Evolutionary conservation across 2,329 filamentous ascomycete genomes (phyloP).

Genomic region (Neofusicoccum kwambonambiense): DNA sequence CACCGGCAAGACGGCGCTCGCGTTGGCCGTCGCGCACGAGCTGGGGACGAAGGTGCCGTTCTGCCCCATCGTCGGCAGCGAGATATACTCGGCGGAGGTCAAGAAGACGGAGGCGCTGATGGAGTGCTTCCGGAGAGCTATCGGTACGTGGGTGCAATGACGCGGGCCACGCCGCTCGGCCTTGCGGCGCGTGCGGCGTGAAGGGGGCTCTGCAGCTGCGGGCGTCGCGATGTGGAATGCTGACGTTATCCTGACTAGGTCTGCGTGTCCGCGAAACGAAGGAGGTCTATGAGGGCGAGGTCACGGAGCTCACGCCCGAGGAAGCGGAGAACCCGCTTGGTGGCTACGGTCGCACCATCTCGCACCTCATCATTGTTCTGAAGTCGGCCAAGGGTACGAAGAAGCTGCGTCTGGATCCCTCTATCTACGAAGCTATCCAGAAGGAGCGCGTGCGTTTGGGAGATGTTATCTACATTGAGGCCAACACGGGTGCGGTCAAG

Average conservation of each 20-base stretch:
- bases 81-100: conserved; percentile 96
- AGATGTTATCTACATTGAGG: conserved; percentile 98
- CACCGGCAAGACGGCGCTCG: conserved; percentile 95
- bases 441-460: conserved; percentile 95
- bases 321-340: conserved; percentile 97
- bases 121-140: conserved; percentile 98
- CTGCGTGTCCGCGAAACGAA: conserved; percentile 97
- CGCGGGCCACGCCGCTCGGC: background rate
- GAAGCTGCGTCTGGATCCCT: conserved; percentile 93
- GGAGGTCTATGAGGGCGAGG: conserved; percentile 98
- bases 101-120: conserved; percentile 99
- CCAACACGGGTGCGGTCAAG: conserved; percentile 97
- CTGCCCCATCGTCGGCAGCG: conserved; percentile 95
- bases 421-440: conserved; percentile 98
- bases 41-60: conserved; percentile 98
- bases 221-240: background rate
- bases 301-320: conserved; percentile 94
- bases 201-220: no score
- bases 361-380: conserved; percentile 87
- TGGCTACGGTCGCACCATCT: conserved; percentile 96
- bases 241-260: conserved; percentile 37
- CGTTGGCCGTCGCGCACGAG: conserved; percentile 93
- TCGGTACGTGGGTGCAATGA: conserved; percentile 56
- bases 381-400: conserved; percentile 97
- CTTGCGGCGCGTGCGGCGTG: background rate